Conservation (phyloP, 1,284 basidiomycete genomes). For the Anthracocystis setariae region DNA sequence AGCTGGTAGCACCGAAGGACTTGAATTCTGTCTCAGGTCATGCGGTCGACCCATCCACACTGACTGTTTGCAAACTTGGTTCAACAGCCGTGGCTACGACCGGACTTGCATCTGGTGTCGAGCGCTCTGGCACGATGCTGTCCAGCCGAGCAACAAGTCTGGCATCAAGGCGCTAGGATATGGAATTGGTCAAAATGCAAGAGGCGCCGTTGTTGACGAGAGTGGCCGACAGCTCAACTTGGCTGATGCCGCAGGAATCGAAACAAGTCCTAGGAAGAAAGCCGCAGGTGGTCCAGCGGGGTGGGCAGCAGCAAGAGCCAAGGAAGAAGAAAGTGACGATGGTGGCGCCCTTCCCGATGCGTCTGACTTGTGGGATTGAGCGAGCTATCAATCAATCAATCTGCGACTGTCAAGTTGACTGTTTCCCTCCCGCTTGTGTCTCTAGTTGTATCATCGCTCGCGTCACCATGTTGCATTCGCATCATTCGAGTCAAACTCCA, state of each 20-base stretch:
- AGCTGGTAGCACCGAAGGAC: conserved; percentile 27
- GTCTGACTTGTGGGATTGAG: neutral
- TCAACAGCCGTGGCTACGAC: conserved; percentile 20
- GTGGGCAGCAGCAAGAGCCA: neutral
- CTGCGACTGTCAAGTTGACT: neutral
- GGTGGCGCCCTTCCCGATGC: neutral
- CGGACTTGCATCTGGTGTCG: conserved; percentile 47
- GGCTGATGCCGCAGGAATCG: conserved; percentile 23
- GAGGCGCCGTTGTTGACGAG: conserved; percentile 25
- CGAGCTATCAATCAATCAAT: no score
- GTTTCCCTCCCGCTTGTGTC: neutral
- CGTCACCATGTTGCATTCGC: neutral
- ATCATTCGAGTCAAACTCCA: neutral
- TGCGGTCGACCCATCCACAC: conserved; percentile 45
- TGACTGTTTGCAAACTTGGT: conserved; percentile 43
- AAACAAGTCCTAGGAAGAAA: conserved; percentile 5
- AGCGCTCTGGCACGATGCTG: conserved; percentile 26
- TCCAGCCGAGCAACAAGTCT: neutral
- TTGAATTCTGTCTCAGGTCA: conserved; percentile 42
- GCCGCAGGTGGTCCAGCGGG: no score
- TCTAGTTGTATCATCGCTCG: neutral
- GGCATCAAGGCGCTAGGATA: conserved; percentile 21
- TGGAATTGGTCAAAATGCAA: conserved; percentile 20
- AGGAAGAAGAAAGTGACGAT: neutral
- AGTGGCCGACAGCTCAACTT: conserved; percentile 35